phyloP scores from a whole-genome alignment of 2,329 filamentous ascomycete genomes.

The Cordyceps pruinosa region DNA sequence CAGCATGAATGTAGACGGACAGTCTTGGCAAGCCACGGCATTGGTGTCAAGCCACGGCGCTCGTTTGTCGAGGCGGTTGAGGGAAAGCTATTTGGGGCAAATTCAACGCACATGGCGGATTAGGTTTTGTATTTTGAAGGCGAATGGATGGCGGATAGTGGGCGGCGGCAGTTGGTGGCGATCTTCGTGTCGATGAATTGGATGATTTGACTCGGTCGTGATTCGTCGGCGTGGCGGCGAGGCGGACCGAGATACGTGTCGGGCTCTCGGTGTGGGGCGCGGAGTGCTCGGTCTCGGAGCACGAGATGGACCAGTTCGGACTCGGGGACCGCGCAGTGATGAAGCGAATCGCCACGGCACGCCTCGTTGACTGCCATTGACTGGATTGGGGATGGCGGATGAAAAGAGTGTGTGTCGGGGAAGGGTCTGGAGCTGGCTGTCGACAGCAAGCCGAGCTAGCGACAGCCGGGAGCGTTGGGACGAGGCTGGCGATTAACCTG shows the following conservation, averaged over 20 bases:
- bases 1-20: neutral
- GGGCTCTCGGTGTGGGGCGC: neutral
- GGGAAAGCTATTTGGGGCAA: neutral
- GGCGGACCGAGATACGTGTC: neutral
- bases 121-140: too few species aligned
- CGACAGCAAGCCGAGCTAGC: neutral
- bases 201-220: neutral
- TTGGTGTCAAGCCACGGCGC: neutral
- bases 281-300: neutral
- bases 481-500: too few species aligned
- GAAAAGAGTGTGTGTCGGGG: neutral
- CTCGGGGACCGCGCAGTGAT: neutral
- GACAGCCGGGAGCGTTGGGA: neutral
- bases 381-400: too few species aligned
- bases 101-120: too few species aligned
- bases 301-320: neutral
- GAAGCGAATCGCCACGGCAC: neutral
- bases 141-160: neutral
- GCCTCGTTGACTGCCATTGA: neutral
- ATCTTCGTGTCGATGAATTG: neutral
- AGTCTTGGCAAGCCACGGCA: neutral
- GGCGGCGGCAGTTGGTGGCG: neutral
- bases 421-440: neutral
- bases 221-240: too few species aligned
- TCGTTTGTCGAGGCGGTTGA: neutral